Evolutionary conservation across 805 yeast genomes (phyloP).

Genomic region (Sugiyamaella boreocaroliniensis): DNA sequence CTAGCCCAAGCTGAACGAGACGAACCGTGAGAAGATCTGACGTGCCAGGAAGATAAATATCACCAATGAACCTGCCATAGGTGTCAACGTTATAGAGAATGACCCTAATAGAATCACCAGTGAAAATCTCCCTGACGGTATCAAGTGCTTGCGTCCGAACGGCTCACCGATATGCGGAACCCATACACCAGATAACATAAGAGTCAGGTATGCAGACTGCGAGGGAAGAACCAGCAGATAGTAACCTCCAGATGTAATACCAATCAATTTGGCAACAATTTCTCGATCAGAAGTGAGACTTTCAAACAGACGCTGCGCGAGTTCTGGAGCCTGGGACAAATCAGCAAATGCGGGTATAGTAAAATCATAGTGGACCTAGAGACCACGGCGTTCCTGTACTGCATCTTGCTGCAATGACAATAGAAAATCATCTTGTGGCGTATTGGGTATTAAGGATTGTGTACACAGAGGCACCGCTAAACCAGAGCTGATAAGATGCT

Average conservation of each 20-base stretch:
- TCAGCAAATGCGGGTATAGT: too few relatives aligned
- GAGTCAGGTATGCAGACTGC: background rate
- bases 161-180: background rate
- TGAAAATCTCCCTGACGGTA: background rate
- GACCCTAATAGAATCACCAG: background rate
- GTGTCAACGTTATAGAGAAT: background rate
- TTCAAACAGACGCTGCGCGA: too few relatives aligned
- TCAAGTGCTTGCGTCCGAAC: background rate
- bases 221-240: background rate
- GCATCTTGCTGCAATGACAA: too few relatives aligned
- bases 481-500: too few relatives aligned
- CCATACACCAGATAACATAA: background rate
- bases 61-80: background rate
- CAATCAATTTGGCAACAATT: background rate
- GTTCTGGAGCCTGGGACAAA: too few relatives aligned
- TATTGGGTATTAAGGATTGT: too few relatives aligned
- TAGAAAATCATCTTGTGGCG: too few relatives aligned
- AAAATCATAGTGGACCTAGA: too few relatives aligned
- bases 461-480: too few relatives aligned
- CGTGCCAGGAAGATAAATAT: background rate
- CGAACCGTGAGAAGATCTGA: background rate
- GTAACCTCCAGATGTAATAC: background rate
- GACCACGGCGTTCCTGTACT: too few relatives aligned
- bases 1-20: background rate
- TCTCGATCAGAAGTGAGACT: too few relatives aligned